Percentiles rank a stretch among this genome's conserved stretches.
Conservation (phyloP, 441 rosid species). For the Eugenia klotzschiana region DNA sequence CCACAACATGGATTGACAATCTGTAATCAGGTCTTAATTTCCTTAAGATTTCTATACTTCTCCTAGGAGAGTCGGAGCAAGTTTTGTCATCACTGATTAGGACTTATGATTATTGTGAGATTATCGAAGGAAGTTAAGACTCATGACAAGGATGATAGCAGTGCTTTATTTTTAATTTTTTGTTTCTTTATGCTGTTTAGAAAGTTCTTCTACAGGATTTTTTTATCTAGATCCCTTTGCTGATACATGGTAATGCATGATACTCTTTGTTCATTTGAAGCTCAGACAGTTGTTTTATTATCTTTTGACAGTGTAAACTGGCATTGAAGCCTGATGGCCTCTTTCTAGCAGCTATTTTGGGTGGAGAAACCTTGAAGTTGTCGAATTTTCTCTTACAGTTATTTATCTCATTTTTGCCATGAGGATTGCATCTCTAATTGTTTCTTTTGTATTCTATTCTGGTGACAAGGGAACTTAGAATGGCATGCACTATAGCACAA, state of each 20-base stretch:
- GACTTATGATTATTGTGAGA: neutral
- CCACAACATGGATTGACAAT: neutral
- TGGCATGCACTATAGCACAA: conserved; percentile 98
- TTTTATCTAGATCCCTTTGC: neutral
- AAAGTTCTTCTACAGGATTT: neutral
- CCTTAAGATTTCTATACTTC: neutral
- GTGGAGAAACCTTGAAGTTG: conserved; percentile 96
- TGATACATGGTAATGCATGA: neutral
- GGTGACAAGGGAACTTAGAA: conserved; percentile 65
- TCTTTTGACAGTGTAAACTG: conserved; percentile 60
- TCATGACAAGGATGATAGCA: neutral
- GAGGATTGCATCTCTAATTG: neutral
- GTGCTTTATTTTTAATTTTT: neutral
- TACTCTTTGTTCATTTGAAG: conserved; percentile 15
- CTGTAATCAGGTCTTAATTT: neutral
- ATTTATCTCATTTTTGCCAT: neutral
- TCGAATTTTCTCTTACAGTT: conserved; percentile 2
- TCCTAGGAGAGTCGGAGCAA: neutral
- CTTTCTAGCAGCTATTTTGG: conserved; percentile 93
- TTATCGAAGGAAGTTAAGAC: neutral
- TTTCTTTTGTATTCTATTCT: neutral
- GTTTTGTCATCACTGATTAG: neutral
- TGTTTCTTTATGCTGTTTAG: neutral
- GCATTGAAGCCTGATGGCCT: conserved; percentile 99
- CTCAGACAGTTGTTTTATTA: neutral